These are phyloP conservation scores for Alternaria ethzedia DNA, from an alignment of 2,329 filamentous ascomycete species.

Conservation along the genomic window DNA sequence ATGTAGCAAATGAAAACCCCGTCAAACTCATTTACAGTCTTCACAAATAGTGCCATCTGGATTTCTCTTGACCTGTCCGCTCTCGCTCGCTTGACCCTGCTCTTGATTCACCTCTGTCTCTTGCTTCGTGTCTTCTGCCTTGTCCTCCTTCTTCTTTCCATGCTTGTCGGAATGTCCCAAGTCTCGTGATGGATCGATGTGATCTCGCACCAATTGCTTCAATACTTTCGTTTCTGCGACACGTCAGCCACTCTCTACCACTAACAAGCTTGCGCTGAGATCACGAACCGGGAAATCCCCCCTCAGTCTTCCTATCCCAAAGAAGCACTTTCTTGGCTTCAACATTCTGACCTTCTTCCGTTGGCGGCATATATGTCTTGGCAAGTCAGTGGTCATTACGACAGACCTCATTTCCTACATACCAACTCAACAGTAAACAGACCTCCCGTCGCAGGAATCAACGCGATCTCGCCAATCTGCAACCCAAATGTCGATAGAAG, in stretches of 20 bases:
- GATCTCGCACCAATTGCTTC: conserved; percentile 82
- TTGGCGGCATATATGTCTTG: conserved; percentile 32
- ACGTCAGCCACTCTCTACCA: background rate
- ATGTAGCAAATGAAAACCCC: background rate
- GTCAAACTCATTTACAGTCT: conserved; percentile 38
- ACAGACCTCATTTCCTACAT: background rate
- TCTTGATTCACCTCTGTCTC: background rate
- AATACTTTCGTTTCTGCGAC: conserved; percentile 80
- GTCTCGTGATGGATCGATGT: conserved; percentile 77
- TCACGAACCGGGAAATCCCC: conserved; percentile 76
- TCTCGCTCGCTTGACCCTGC: background rate
- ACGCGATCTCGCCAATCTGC: conserved; percentile 81
- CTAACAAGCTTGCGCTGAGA: too few relatives aligned
- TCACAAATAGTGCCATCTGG: conserved; percentile 47
- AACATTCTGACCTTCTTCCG: conserved; percentile 9
- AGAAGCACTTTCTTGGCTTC: conserved; percentile 62
- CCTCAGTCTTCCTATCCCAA: conserved; percentile 88
- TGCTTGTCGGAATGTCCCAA: conserved; percentile 71
- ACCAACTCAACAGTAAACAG: conserved; percentile 77
- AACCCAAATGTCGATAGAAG: conserved; percentile 91
- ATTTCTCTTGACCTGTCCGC: conserved; percentile 34
- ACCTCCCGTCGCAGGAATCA: conserved; percentile 85
- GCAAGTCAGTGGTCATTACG: background rate
- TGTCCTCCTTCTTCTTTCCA: conserved; percentile 44
- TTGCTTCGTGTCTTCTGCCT: conserved; percentile 5